Conservation (phyloP, 441 rosid genomes). For the Cnidoscolus chayamansa region DNA sequence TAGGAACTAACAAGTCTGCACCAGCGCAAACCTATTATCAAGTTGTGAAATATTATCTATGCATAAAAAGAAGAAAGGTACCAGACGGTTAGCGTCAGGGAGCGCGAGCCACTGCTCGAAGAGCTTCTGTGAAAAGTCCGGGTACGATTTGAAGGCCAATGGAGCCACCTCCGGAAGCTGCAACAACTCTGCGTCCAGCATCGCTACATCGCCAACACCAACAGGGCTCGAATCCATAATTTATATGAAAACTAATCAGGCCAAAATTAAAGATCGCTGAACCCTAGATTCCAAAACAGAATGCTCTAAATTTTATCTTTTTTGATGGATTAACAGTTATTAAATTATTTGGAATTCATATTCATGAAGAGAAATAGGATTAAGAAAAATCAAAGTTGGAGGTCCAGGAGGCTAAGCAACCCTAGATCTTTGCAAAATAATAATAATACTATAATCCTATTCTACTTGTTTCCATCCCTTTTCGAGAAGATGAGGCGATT, state of each 20-base stretch:
- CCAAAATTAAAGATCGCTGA: conserved; percentile 27
- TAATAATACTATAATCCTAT: not conserved
- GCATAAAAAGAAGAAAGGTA: conserved; percentile 23
- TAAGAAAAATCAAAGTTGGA: conserved; percentile 22
- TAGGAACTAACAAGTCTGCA: not conserved
- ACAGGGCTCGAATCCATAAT: conserved; percentile 45
- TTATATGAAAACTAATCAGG: conserved; percentile 27
- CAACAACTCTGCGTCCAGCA: conserved; percentile 74
- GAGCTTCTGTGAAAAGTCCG: conserved; percentile 66
- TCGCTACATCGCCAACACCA: conserved; percentile 52
- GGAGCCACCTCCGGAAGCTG: conserved; percentile 86
- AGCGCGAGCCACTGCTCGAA: conserved; percentile 95
- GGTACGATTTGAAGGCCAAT: conserved; percentile 57
- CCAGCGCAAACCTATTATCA: not conserved
- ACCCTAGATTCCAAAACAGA: conserved; percentile 21
- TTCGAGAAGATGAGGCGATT: conserved; percentile 16
- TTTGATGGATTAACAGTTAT: not conserved
- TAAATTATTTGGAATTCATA: not conserved
- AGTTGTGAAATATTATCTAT: not conserved
- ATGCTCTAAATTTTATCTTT: not conserved
- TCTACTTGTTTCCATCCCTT: not conserved
- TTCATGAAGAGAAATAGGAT: not conserved
- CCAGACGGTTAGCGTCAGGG: conserved; percentile 82
- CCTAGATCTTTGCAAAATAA: conserved; percentile 45
- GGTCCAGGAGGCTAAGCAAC: conserved; percentile 26